Evolutionary conservation across 768 basidiomycete genomes (phyloP).

Genomic region (Rhodosporidiobolus odoratus): DNA sequence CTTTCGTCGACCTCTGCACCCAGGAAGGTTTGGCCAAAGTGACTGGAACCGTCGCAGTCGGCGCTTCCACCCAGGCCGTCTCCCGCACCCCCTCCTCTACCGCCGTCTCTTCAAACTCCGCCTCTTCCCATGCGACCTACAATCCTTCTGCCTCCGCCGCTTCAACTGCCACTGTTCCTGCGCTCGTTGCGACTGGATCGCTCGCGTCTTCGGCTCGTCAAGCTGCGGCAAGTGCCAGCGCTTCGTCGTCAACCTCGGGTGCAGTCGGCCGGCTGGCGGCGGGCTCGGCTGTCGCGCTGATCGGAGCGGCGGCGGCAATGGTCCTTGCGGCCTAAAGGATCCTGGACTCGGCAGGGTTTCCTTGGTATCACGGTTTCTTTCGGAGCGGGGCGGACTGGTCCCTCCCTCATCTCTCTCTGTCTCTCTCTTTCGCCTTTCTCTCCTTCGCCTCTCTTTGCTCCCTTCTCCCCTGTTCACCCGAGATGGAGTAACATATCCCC

Average conservation of each 20-base stretch:
- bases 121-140: slow-evolving; percentile 2
- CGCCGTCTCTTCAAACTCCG: background rate
- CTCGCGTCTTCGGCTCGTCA: slow-evolving; percentile 10
- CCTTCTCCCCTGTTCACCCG: too few relatives aligned
- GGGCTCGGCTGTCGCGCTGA: too few relatives aligned
- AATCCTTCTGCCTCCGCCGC: slow-evolving; percentile 8
- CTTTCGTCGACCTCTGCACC: slow-evolving; percentile 35
- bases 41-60: slow-evolving; percentile 32
- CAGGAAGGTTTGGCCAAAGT: slow-evolving; percentile 31
- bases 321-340: too few relatives aligned
- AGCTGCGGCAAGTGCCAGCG: slow-evolving; percentile 3
- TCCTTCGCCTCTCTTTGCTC: too few relatives aligned
- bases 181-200: slow-evolving; percentile 3
- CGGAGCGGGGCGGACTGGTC: too few relatives aligned
- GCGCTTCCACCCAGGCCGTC: slow-evolving; percentile 20
- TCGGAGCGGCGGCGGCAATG: too few relatives aligned
- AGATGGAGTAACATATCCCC: too few relatives aligned
- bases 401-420: too few relatives aligned
- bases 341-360: too few relatives aligned
- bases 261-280: too few relatives aligned
- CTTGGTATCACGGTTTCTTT: too few relatives aligned
- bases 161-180: slow-evolving; percentile 25
- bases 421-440: too few relatives aligned
- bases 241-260: background rate
- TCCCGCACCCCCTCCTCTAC: background rate